Evolutionary conservation across 83 land plant genomes (phyloP).

Genomic region (Thuja plicata): DNA sequence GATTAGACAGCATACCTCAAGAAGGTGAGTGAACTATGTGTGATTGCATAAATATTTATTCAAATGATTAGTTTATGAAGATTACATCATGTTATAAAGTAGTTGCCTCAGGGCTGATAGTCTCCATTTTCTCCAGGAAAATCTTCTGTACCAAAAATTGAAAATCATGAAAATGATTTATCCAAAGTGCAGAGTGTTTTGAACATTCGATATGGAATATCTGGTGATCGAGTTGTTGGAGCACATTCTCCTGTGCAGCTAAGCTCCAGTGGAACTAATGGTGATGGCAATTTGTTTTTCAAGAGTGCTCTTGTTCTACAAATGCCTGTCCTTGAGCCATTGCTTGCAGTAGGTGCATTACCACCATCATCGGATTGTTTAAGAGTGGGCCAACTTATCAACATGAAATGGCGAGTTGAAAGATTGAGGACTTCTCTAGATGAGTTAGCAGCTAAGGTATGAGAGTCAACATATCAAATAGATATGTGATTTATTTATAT

Average conservation of each 20-base stretch:
- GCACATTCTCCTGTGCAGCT: constrained; percentile 67
- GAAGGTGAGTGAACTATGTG: constrained; percentile 37
- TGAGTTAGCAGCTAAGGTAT: constrained; percentile 24
- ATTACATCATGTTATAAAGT: not conserved
- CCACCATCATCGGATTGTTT: constrained; percentile 73
- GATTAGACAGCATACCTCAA: constrained; percentile 25
- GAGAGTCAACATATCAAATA: constrained; percentile 4
- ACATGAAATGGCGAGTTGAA: constrained; percentile 90
- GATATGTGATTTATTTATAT: constrained; percentile 8
- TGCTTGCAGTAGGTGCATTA: constrained; percentile 89
- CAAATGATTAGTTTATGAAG: not conserved
- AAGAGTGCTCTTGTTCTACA: constrained; percentile 70
- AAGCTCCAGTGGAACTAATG: constrained; percentile 18
- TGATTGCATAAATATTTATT: not conserved
- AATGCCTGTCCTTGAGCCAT: constrained; percentile 87
- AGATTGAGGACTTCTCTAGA: constrained; percentile 62
- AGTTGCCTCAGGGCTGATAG: not conserved
- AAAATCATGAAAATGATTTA: constrained; percentile 3
- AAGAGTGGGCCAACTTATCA: constrained; percentile 86
- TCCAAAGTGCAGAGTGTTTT: constrained; percentile 35
- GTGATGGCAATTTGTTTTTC: constrained; percentile 42
- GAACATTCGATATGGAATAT: constrained; percentile 57
- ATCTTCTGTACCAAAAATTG: not conserved
- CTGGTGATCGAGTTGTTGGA: constrained; percentile 59
- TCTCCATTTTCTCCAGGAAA: not conserved